Conservation (phyloP, 78 protist genomes). For the Corallochytrium limacisporum region DNA sequence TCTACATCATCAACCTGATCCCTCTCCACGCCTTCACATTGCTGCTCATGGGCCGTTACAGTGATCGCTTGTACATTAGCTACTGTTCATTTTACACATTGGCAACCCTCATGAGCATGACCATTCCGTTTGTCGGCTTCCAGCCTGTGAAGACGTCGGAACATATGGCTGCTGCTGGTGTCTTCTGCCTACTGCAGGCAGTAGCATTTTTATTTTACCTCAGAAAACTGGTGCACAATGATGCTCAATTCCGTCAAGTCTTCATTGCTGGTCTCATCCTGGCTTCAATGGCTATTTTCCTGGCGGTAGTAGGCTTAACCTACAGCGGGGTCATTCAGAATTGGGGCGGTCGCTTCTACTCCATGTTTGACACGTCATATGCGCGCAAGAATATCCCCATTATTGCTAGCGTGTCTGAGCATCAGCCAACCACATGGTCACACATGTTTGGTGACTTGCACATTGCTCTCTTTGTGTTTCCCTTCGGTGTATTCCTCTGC, state of each 20-base stretch:
- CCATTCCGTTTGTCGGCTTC: background rate
- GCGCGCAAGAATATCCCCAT: slow-evolving; percentile 92
- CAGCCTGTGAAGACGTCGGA: slow-evolving; percentile 82
- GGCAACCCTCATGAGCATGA: slow-evolving; percentile 60
- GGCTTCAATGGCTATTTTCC: background rate
- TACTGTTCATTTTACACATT: slow-evolving; percentile 75
- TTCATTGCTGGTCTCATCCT: background rate
- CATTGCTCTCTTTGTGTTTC: slow-evolving; percentile 46
- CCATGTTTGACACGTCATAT: slow-evolving; percentile 85
- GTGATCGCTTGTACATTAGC: slow-evolving; percentile 64
- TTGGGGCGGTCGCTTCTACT: slow-evolving; percentile 54
- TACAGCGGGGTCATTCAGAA: background rate
- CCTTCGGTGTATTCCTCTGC: slow-evolving; percentile 82
- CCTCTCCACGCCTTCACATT: slow-evolving; percentile 78
- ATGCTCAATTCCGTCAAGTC: background rate
- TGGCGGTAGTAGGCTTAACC: background rate
- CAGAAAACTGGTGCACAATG: slow-evolving; percentile 24
- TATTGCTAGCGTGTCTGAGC: slow-evolving; percentile 96
- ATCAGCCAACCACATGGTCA: slow-evolving; percentile 83
- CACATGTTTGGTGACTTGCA: slow-evolving; percentile 91
- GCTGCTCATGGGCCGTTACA: slow-evolving; percentile 64
- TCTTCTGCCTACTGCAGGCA: slow-evolving; percentile 60
- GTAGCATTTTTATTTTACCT: slow-evolving; percentile 31
- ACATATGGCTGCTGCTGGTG: slow-evolving; percentile 85
- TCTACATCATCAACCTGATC: slow-evolving; percentile 91